Conservation (phyloP, 441 rosid species). For the Gossypium trilobum region DNA sequence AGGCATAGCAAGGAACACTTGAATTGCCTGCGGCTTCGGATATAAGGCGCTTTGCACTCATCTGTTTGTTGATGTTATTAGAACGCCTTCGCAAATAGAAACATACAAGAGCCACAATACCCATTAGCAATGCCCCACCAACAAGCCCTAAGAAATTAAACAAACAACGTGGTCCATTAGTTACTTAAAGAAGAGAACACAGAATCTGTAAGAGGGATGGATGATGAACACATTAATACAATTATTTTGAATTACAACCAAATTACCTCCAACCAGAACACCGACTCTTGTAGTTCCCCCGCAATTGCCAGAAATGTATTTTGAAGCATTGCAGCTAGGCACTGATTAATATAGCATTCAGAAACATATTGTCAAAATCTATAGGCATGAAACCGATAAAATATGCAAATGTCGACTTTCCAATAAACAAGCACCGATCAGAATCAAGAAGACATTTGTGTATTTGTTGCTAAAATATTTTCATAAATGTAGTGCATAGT, state of each 20-base stretch:
- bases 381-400: not conserved
- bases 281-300: constrained; percentile 37
- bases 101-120: constrained; percentile 30
- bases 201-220: not conserved
- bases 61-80: constrained; percentile 26
- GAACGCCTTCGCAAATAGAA: constrained; percentile 34
- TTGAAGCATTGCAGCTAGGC: constrained; percentile 34
- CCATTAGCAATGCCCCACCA: constrained; percentile 47
- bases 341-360: constrained; percentile 19
- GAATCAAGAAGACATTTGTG: not conserved
- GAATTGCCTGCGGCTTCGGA: constrained; percentile 61
- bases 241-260: not conserved
- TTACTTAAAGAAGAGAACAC: not conserved
- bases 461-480: not conserved
- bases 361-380: not conserved
- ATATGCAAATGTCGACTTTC: not conserved
- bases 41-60: constrained; percentile 51
- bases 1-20: constrained; percentile 58
- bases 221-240: not conserved
- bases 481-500: not conserved
- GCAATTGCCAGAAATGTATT: constrained; percentile 38
- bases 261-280: constrained; percentile 60
- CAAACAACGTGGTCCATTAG: not conserved
- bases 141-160: constrained; percentile 35
- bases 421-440: not conserved